Conservation (phyloP, 192 early-diverging fungal genomes). For the Pilaira anomala region DNA sequence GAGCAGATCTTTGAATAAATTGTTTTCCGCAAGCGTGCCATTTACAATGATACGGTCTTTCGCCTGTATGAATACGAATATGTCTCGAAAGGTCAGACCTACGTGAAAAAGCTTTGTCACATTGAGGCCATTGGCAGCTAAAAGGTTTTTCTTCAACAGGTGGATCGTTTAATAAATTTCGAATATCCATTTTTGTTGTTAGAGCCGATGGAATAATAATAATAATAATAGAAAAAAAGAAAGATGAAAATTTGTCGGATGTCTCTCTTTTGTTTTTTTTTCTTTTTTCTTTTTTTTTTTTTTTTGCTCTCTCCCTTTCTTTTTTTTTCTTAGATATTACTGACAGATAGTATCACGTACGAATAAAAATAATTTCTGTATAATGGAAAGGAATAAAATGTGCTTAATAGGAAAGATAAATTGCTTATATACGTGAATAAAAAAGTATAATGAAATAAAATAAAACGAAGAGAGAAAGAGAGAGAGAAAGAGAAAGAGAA, state of each 20-base stretch:
- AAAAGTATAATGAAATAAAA: background rate
- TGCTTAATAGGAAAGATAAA: too few species aligned
- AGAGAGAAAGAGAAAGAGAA: background rate
- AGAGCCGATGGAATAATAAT: background rate
- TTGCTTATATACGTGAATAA: background rate
- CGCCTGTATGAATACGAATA: conserved; percentile 68
- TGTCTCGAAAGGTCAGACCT: conserved; percentile 71
- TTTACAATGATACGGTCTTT: conserved; percentile 65
- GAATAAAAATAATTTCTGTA: background rate
- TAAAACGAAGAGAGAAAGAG: background rate
- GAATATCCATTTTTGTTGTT: conserved; percentile 17
- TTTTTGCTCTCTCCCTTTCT: background rate
- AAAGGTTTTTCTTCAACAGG: conserved; percentile 34
- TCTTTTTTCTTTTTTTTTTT: conserved; percentile 3
- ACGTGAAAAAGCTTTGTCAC: conserved; percentile 66
- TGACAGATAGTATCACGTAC: background rate
- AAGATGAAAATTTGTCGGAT: background rate
- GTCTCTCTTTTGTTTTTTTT: too few species aligned
- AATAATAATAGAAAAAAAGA: background rate
- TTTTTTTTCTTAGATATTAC: background rate
- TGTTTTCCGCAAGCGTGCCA: conserved; percentile 66
- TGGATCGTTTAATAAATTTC: conserved; percentile 18
- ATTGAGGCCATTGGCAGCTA: conserved; percentile 57
- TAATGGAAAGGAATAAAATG: background rate
- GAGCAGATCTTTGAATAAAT: conserved; percentile 74